Evolutionary conservation across 257 asterid species (phyloP).

Genomic region (Fraxinus cuspidata): DNA sequence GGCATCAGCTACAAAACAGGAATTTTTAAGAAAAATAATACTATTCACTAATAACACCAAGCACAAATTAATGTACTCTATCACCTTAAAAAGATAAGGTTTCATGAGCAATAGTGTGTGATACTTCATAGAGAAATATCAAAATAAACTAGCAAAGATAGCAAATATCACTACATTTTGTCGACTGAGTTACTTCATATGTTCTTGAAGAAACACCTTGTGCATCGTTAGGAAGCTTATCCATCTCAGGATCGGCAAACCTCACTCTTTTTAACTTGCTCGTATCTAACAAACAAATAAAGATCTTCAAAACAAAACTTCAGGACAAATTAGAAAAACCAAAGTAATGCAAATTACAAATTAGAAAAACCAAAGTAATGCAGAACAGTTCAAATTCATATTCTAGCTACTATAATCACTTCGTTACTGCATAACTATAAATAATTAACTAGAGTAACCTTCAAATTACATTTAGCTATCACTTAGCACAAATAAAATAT

Average conservation of each 20-base stretch:
- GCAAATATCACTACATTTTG: constrained; percentile 39
- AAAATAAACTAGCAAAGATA: constrained; percentile 20
- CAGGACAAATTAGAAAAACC: neutral
- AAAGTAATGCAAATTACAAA: too few species aligned
- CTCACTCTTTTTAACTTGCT: constrained; percentile 57
- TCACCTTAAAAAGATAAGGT: neutral
- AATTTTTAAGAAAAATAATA: neutral
- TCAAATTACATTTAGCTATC: neutral
- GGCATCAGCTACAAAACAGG: constrained; percentile 48
- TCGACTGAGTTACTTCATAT: constrained; percentile 34
- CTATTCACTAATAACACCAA: constrained; percentile 7
- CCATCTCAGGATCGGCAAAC: constrained; percentile 36
- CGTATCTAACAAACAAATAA: constrained; percentile 34
- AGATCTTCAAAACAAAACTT: neutral
- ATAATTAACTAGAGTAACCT: neutral
- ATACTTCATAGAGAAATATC: constrained; percentile 8
- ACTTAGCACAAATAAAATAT: neutral
- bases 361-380: neutral
- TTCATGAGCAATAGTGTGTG: constrained; percentile 9
- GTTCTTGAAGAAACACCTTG: constrained; percentile 27
- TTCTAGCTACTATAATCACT: neutral
- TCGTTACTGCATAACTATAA: neutral
- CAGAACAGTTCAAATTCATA: constrained; percentile 11
- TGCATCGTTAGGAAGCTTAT: constrained; percentile 32
- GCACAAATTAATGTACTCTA: constrained; percentile 7